Evolutionary conservation across 1,284 basidiomycete genomes (phyloP).

Genomic region (Papiliotrema nemorosa): DNA sequence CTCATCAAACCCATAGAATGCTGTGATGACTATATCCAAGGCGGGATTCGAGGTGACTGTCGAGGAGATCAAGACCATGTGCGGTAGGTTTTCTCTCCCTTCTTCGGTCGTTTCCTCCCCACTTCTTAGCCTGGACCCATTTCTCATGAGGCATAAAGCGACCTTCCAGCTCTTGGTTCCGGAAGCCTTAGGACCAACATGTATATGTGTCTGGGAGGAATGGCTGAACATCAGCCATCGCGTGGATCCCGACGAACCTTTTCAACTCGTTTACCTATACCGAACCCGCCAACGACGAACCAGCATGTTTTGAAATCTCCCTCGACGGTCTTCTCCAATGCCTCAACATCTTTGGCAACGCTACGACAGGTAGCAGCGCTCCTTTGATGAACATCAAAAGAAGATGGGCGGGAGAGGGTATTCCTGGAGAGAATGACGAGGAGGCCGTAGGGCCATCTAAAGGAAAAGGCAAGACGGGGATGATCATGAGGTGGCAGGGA

Average conservation of each 20-base stretch:
- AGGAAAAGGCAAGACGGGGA: conserved; percentile 58
- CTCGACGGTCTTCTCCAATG: conserved; percentile 80
- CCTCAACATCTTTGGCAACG: conserved; percentile 87
- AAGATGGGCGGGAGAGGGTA: conserved; percentile 52
- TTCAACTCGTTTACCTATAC: conserved; percentile 72
- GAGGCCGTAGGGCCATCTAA: conserved; percentile 39
- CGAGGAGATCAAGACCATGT: conserved; percentile 74
- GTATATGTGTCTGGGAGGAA: too few relatives aligned
- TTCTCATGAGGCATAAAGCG: too few relatives aligned
- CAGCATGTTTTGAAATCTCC: conserved; percentile 70
- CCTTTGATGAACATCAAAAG: conserved; percentile 11
- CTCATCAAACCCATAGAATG: conserved; percentile 56
- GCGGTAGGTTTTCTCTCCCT: conserved; percentile 55
- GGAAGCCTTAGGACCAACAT: too few relatives aligned
- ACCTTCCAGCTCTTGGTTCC: too few relatives aligned
- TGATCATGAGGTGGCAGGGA: conserved; percentile 79
- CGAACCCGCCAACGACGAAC: conserved; percentile 47
- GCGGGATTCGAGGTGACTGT: conserved; percentile 77
- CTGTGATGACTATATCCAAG: conserved; percentile 66
- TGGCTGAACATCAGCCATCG: conserved; percentile 59
- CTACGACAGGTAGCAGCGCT: conserved; percentile 44
- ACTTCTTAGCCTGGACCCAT: not conserved
- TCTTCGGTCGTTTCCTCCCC: not conserved
- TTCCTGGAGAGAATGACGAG: conserved; percentile 49
- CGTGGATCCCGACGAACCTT: conserved; percentile 73